Percentiles rank a stretch among this genome's conserved stretches.
Evolutionary conservation across 495 filamentous ascomycete genomes (phyloP).

Genomic region (Penicillium goetzii): DNA sequence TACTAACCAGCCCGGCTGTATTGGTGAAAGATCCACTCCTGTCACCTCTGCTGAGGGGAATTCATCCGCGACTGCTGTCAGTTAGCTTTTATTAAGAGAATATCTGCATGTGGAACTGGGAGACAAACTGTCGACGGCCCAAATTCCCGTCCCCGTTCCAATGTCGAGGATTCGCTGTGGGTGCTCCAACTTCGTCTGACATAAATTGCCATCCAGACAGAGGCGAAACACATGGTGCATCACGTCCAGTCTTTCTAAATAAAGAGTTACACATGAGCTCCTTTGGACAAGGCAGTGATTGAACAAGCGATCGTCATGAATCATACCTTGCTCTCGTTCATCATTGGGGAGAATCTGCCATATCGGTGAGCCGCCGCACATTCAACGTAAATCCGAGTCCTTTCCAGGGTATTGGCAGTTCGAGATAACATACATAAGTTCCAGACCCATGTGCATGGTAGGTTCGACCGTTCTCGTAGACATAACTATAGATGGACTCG

Average conservation of each 20-base stretch:
- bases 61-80: constrained; percentile 20
- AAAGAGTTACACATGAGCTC: background rate
- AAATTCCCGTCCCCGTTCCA: constrained; percentile 56
- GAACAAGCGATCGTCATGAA: background rate
- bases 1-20: constrained; percentile 48
- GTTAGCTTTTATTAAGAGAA: background rate
- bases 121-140: constrained; percentile 50
- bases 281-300: background rate
- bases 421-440: constrained; percentile 21
- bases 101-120: too few relatives aligned
- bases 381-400: background rate
- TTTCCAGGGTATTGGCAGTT: background rate
- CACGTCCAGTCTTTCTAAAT: constrained; percentile 26
- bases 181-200: constrained; percentile 27
- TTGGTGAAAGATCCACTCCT: constrained; percentile 55
- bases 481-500: constrained; percentile 28
- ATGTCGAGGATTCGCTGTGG: constrained; percentile 51
- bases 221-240: constrained; percentile 28
- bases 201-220: constrained; percentile 19
- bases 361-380: background rate
- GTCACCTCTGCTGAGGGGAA: constrained; percentile 32
- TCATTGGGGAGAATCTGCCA: constrained; percentile 31
- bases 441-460: constrained; percentile 32
- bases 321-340: constrained; percentile 31
- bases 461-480: constrained; percentile 35